A percentile compares a stretch with the other conserved stretches of the same genome.
These are phyloP conservation scores for Sequoia sempervirens DNA, from an alignment of 75 land plant species.

Conservation along the genomic window DNA sequence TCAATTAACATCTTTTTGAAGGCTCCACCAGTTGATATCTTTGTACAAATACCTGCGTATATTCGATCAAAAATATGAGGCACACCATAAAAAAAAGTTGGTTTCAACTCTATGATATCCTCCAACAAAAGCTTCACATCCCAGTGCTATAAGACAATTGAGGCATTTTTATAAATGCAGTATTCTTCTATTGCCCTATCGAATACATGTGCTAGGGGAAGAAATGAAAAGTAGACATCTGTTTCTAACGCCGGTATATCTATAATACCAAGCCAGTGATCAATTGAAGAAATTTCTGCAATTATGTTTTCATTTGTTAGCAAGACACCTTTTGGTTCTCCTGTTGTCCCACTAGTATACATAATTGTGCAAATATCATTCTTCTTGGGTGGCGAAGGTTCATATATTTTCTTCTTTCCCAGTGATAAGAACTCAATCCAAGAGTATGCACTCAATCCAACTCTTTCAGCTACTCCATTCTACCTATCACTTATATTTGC, in stretches of 20 bases:
- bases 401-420: constrained; percentile 35
- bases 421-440: constrained; percentile 50
- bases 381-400: constrained; percentile 49
- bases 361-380: constrained; percentile 86
- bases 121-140: too few relatives aligned
- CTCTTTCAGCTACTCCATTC: constrained; percentile 53
- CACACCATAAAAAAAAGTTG: too few relatives aligned
- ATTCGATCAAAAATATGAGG: too few relatives aligned
- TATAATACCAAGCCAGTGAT: constrained; percentile 31
- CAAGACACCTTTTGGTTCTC: constrained; percentile 96
- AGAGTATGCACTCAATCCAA: constrained; percentile 61
- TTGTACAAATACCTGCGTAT: too few relatives aligned
- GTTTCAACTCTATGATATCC: too few relatives aligned
- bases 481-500: constrained; percentile 34
- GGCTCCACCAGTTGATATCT: too few relatives aligned
- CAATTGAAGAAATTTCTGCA: constrained; percentile 43
- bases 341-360: constrained; percentile 99
- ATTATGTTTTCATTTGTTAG: constrained; percentile 61
- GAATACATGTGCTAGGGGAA: too few relatives aligned
- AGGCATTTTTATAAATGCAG: too few relatives aligned
- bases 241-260: constrained; percentile 61
- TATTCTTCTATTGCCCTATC: too few relatives aligned
- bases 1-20: too few relatives aligned
- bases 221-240: too few relatives aligned
- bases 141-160: too few relatives aligned